These are phyloP conservation scores for Candida sanyaensis DNA, from an alignment of 1,139 yeast species.

Conservation along the genomic window DNA sequence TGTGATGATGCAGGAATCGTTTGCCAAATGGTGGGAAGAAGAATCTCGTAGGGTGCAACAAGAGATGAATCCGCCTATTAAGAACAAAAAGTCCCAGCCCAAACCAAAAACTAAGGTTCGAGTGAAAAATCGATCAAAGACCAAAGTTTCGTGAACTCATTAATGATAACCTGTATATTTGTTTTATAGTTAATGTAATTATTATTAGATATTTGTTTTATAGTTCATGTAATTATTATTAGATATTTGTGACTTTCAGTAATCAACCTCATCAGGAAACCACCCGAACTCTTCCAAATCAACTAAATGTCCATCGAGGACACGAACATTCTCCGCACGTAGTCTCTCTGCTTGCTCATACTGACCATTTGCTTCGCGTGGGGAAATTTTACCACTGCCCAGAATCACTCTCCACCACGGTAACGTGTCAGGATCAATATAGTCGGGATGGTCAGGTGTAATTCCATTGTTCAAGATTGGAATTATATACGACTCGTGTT, in stretches of 20 bases:
- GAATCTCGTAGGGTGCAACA: conserved; percentile 64
- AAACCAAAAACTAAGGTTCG: background rate
- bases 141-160: background rate
- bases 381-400: conserved; percentile 62
- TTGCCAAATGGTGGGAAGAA: conserved; percentile 80
- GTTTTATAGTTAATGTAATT: background rate
- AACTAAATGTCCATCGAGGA: conserved; percentile 39
- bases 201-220: background rate
- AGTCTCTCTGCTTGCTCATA: conserved; percentile 48
- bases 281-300: conserved; percentile 58
- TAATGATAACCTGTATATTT: background rate
- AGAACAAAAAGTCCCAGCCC: background rate
- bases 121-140: background rate
- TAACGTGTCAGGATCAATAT: conserved; percentile 34
- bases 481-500: conserved; percentile 34
- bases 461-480: conserved; percentile 22
- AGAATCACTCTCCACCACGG: conserved; percentile 86
- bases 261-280: conserved; percentile 58
- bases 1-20: conserved; percentile 52
- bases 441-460: conserved; percentile 18
- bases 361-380: conserved; percentile 48
- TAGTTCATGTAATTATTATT: background rate
- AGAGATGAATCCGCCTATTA: conserved; percentile 27
- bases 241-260: conserved; percentile 8
- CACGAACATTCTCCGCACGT: conserved; percentile 51